A percentile compares a stretch with the other conserved stretches of the same genome.
These are phyloP conservation scores for Selenicereus undatus DNA, from an alignment of 148 eudicot species.

Conservation along the genomic window DNA sequence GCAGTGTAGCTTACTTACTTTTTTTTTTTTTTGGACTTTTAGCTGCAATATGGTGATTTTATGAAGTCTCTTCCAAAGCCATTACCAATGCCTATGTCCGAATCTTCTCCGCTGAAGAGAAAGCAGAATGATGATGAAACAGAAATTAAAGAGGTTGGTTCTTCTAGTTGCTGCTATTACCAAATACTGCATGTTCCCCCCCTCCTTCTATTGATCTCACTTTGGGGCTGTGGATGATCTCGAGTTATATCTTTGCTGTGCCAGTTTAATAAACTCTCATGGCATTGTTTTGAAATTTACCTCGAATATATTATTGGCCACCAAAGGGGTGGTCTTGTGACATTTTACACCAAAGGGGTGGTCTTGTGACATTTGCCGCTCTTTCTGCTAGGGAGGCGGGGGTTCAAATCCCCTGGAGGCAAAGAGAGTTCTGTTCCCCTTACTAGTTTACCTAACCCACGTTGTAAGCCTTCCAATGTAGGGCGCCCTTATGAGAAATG, in stretches of 20 bases:
- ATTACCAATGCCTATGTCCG: constrained; percentile 36
- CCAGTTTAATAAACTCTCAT: neutral
- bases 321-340: too few species aligned
- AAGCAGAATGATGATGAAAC: constrained; percentile 34
- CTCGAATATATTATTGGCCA: too few species aligned
- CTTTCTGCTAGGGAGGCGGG: too few species aligned
- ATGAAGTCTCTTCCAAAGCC: constrained; percentile 68
- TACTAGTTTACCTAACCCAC: neutral
- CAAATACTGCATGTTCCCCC: neutral
- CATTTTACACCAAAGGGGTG: too few species aligned
- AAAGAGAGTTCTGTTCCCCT: neutral
- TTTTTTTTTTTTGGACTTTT: constrained; percentile 13
- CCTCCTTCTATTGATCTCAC: neutral
- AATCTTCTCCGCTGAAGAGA: constrained; percentile 33
- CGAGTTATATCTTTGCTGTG: neutral
- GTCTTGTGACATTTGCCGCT: too few species aligned
- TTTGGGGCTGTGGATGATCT: neutral
- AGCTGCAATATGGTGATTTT: constrained; percentile 50
- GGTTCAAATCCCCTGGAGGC: neutral
- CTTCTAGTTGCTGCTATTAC: neutral
- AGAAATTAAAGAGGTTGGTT: constrained; percentile 55
- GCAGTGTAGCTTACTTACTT: constrained; percentile 8
- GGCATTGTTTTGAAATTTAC: neutral
- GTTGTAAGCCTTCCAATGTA: neutral
- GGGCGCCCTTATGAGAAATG: too few species aligned